Percentiles rank a stretch among this genome's conserved stretches.
phyloP scores from a whole-genome alignment of 1,284 basidiomycete species.

The Tilletiopsis washingtonensis region DNA sequence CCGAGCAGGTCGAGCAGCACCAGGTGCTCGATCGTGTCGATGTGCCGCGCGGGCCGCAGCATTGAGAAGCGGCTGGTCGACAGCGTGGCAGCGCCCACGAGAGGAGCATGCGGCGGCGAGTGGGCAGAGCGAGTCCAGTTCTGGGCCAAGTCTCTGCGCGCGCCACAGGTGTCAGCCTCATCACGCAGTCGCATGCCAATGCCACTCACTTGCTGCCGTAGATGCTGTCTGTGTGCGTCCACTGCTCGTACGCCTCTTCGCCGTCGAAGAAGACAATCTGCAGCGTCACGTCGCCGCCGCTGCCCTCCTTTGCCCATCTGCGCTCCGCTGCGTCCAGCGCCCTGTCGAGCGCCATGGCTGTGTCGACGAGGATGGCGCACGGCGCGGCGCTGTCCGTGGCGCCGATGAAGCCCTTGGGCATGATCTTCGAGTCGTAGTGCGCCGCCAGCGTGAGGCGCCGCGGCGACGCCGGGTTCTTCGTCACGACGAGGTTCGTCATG shows the following conservation, averaged over 20 bases:
- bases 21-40: slow-evolving; percentile 42
- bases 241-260: slow-evolving; percentile 86
- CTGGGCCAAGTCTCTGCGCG: neutral
- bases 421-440: slow-evolving; percentile 94
- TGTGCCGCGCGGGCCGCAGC: slow-evolving; percentile 12
- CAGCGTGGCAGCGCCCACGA: neutral
- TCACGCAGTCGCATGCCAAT: slow-evolving; percentile 1
- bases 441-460: slow-evolving; percentile 78
- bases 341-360: slow-evolving; percentile 33
- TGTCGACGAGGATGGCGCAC: slow-evolving; percentile 62
- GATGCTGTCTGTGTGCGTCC: slow-evolving; percentile 82
- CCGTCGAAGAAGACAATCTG: slow-evolving; percentile 98
- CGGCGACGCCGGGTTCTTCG: slow-evolving; percentile 74
- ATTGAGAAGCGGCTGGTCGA: neutral
- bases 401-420: slow-evolving; percentile 65
- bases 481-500: slow-evolving; percentile 89
- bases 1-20: slow-evolving; percentile 43
- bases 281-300: slow-evolving; percentile 69
- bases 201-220: slow-evolving; percentile 79
- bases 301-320: neutral
- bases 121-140: neutral
- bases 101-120: neutral
- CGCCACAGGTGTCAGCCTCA: too few species aligned
- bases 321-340: slow-evolving; percentile 25
- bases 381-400: slow-evolving; percentile 96